Base-by-base conservation (phyloP, 2,329 filamentous ascomycete species). In the Penicillium sp. region DNA sequence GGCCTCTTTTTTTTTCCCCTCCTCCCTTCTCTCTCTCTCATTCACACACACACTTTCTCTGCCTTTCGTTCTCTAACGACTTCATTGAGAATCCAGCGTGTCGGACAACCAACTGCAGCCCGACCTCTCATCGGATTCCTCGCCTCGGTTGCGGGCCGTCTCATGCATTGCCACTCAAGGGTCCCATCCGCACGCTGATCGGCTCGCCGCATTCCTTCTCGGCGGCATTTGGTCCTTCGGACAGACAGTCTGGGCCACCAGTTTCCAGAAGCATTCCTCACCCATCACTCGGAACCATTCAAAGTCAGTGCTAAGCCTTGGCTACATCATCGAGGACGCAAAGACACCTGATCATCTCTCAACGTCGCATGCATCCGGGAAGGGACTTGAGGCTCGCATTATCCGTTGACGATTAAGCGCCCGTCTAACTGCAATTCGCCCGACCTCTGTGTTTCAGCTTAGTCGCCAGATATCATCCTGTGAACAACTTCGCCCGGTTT, bases 401-500 rank as follows among this genome's bases (percentile, higher is more conserved):
- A 9, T 26, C 3, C n/a, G 35, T 26, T 32, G 37, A 43, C 34
- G 9, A 18, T 36, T 9, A 45, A 33, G 37, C 54, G 47, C 43
- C 37, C 49, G 51, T 51, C 29, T 39, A 47, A 44, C 46, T 35
- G 49, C 51, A 53, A 49, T 35, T 49, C 49, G 49, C 53, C 44
- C 47, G 44, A 48, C 45, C 11, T 35, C 13, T 51, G 56, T 54
- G 57, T 58, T 51, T 59, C 51, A 54, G 42, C 32, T 39, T 55
- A 55, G 49, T 52, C 56, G 53, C 51, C 40, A 52, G 54, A 51
- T 52, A 29, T 47, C 48, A 55, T 55, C 11, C 51, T 51, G 52
- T 50, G 57, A 57, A 59, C 59, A 53, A 51, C 52, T 53, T 50
- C 42, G 45, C 54, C 46, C 49, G 24, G 28, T 48, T 49, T 50